Evolutionary conservation across 2,329 filamentous ascomycete genomes (phyloP).

Genomic region (Ophiostoma tasmaniense): DNA sequence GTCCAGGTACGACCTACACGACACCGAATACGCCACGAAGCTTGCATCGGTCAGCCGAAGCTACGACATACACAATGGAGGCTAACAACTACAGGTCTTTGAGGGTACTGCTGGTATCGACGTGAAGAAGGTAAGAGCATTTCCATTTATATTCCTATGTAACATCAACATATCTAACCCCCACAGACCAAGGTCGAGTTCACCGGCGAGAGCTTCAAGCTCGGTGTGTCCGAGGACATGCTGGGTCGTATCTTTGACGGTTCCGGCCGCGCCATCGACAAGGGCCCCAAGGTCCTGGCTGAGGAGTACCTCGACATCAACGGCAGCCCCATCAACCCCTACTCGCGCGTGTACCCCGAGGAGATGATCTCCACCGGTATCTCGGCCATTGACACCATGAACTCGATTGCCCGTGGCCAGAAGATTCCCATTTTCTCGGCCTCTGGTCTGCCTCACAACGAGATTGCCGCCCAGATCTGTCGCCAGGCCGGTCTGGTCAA

Average conservation of each 20-base stretch:
- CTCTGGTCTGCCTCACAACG: slow-evolving; percentile 96
- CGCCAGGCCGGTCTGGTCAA: slow-evolving; percentile 91
- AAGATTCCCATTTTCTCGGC: slow-evolving; percentile 99
- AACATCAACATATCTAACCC: neutral
- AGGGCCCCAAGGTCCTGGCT: slow-evolving; percentile 93
- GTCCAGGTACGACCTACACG: slow-evolving; percentile 61
- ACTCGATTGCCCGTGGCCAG: slow-evolving; percentile 93
- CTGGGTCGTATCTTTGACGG: slow-evolving; percentile 97
- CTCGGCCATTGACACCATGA: slow-evolving; percentile 98
- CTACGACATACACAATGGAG: slow-evolving; percentile 7
- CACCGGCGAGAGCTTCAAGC: slow-evolving; percentile 92
- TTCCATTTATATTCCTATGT: neutral
- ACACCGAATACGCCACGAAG: neutral
- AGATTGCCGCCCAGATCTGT: slow-evolving; percentile 98
- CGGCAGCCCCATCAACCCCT: slow-evolving; percentile 96
- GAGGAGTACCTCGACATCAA: slow-evolving; percentile 99
- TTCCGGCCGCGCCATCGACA: slow-evolving; percentile 95
- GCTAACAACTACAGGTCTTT: slow-evolving; percentile 61
- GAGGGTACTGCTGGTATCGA: slow-evolving; percentile 96
- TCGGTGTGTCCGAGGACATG: slow-evolving; percentile 99
- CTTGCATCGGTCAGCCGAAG: neutral
- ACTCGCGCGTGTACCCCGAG: slow-evolving; percentile 94
- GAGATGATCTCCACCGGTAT: slow-evolving; percentile 99
- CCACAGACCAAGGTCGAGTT: slow-evolving; percentile 90
- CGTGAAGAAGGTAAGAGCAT: slow-evolving; percentile 77